A percentile compares a stretch with the other conserved stretches of the same genome.
Conservation (phyloP, 2,329 filamentous ascomycete genomes). For the Stagonosporopsis chrysanthemi region DNA sequence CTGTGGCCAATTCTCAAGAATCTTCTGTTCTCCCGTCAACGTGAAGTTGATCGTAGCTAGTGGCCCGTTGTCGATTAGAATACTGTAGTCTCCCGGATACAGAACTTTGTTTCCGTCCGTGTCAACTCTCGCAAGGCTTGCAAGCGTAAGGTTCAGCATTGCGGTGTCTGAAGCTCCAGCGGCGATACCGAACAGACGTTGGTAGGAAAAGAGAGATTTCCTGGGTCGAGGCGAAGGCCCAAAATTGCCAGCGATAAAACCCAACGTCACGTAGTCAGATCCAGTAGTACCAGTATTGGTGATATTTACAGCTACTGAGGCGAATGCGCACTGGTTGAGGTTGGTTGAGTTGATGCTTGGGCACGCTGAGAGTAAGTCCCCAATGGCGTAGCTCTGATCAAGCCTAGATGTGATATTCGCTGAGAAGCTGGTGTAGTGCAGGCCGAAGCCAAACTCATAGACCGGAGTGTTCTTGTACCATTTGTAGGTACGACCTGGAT, state of each 20-base stretch:
- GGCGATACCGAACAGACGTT: constrained; percentile 53
- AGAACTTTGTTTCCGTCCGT: constrained; percentile 60
- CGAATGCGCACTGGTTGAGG: constrained; percentile 54
- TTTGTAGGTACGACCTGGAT: constrained; percentile 65
- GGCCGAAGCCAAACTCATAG: constrained; percentile 63
- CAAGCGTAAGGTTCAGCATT: constrained; percentile 57
- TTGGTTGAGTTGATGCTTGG: constrained; percentile 38
- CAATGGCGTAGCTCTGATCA: constrained; percentile 26
- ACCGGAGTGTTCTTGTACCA: constrained; percentile 63
- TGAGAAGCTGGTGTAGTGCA: constrained; percentile 67
- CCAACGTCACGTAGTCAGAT: constrained; percentile 64
- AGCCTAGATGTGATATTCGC: constrained; percentile 27
- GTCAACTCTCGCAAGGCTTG: constrained; percentile 59
- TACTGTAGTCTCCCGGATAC: constrained; percentile 61
- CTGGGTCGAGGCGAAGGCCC: constrained; percentile 61
- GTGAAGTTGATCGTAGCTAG: constrained; percentile 31
- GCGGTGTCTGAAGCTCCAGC: constrained; percentile 46
- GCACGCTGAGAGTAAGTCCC: constrained; percentile 37
- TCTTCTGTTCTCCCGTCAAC: constrained; percentile 30
- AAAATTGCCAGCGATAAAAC: constrained; percentile 58
- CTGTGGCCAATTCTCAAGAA: constrained; percentile 41
- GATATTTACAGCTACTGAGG: constrained; percentile 52
- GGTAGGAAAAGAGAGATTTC: constrained; percentile 62
- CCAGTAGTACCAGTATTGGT: constrained; percentile 56
- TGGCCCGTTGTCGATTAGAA: constrained; percentile 34